Evolutionary conservation across 1,284 basidiomycete species (phyloP), one percentile per base, ranked within the genome.

Genomic region (Austropuccinia psidii): DNA sequence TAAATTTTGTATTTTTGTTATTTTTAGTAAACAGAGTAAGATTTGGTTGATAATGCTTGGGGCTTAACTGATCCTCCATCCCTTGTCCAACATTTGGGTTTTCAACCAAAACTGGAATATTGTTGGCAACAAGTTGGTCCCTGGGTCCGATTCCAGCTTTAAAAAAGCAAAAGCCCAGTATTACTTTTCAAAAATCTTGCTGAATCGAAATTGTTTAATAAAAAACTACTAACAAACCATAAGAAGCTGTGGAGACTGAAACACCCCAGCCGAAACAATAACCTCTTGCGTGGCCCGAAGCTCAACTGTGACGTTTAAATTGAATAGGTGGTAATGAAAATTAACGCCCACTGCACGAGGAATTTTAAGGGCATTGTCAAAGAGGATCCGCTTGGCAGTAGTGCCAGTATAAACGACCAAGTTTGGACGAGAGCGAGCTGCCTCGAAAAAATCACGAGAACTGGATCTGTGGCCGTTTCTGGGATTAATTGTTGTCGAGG

Each of bases 231-330:
- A 52, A 69, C 66, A 57, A 17, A 69, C 29, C 66, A 69, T 69
- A 17, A 81, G 76, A 9, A 81, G 75, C 67, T 80, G 79, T 5
- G 80, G 80, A 8, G 77, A 77, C 37, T 77, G 75, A 75, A 80
- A 77, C 9, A 78, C 75, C 24, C 80, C 80, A 4, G 78, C 78
- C 35, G 75, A 76, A 27, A 80, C 31, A 33, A 80, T 80, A 49
- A 79, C 77, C 61, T 80, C 79, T 62, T 77, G 77, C 29, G 4
- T 58, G 1, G 66, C 66, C 8, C n/a, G 6, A 47, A 55, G 9
- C 33, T n/a, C n/a, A n/a, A n/a, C n/a, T n/a, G n/a, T n/a, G n/a
- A n/a, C n/a, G n/a, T n/a, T n/a, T n/a, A n/a, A n/a, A n/a, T n/a
- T n/a, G n/a, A n/a, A n/a, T n/a, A 33, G 3, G 57, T 31, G 29